A percentile compares a stretch with the other conserved stretches of the same genome.
Evolutionary conservation across 2,329 filamentous ascomycete species (phyloP).

Genomic region (Pseudogymnoascus sp.): DNA sequence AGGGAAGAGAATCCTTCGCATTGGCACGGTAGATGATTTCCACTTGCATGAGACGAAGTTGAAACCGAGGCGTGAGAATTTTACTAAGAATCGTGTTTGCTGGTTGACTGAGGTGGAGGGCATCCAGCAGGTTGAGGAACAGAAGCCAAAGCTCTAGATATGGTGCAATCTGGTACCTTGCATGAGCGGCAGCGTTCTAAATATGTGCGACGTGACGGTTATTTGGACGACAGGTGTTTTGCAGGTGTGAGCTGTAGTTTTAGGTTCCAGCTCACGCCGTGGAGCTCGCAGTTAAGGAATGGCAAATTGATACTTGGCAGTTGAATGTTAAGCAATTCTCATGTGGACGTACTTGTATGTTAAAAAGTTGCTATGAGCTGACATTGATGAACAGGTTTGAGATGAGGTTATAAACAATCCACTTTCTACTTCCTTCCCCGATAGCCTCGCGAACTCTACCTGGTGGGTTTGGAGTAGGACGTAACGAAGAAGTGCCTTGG

Average conservation of each 20-base stretch:
- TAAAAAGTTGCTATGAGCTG: not conserved
- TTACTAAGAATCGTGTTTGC: constrained; percentile 41
- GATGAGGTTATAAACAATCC: no score
- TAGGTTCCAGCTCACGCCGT: not conserved
- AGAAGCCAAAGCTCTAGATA: not conserved
- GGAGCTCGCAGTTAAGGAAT: not conserved
- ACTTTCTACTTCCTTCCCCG: no score
- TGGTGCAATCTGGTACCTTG: not conserved
- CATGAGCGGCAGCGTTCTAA: not conserved
- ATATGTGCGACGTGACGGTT: not conserved
- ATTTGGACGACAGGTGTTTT: not conserved
- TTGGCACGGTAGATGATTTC: constrained; percentile 58
- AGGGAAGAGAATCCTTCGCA: constrained; percentile 41
- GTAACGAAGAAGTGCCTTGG: no score
- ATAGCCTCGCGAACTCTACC: no score
- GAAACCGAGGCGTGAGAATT: constrained; percentile 46
- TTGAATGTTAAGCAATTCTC: not conserved
- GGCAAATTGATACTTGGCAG: not conserved
- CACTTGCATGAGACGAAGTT: constrained; percentile 48
- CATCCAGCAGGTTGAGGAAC: constrained; percentile 23
- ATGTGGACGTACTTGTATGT: not conserved
- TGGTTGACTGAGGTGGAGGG: constrained; percentile 40
- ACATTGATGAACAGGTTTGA: not conserved
- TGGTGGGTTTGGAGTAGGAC: no score
- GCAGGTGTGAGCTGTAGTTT: not conserved